Evolutionary conservation across 148 eudicot genomes (phyloP).

Genomic region (Nepenthes mirabilis): DNA sequence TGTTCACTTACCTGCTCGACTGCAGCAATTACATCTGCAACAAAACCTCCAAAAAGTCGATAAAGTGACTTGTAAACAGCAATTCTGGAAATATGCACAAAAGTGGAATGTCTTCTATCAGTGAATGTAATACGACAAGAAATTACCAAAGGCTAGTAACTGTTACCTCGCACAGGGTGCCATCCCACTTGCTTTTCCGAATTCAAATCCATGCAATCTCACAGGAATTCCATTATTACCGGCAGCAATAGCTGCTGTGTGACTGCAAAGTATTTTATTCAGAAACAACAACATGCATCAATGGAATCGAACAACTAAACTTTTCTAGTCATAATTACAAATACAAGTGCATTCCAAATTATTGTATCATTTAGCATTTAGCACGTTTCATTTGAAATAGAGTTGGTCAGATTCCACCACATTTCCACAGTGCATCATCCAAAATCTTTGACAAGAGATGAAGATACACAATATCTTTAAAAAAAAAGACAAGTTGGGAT

Average conservation of each 20-base stretch:
- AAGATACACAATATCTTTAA: no score
- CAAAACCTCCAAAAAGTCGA: slow-evolving; percentile 93
- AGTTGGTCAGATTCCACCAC: no score
- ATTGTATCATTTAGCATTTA: no score
- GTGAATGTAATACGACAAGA: background rate
- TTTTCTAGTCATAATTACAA: no score
- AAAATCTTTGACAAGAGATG: no score
- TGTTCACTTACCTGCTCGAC: slow-evolving; percentile 63
- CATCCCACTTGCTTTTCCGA: slow-evolving; percentile 99
- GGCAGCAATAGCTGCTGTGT: slow-evolving; percentile 97
- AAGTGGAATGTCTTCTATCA: background rate
- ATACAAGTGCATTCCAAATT: no score
- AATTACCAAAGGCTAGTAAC: slow-evolving; percentile 4
- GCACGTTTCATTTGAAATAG: no score
- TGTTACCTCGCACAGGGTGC: slow-evolving; percentile 94
- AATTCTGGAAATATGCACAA: slow-evolving; percentile 38
- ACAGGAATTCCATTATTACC: slow-evolving; percentile 96
- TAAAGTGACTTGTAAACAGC: slow-evolving; percentile 97
- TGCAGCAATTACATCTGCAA: slow-evolving; percentile 94
- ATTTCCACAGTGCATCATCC: no score
- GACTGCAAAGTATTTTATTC: slow-evolving; percentile 32
- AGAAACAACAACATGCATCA: background rate
- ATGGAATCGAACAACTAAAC: background rate
- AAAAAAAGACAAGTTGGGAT: no score
- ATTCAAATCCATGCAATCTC: slow-evolving; percentile 80